A percentile compares a stretch with the other conserved stretches of the same genome.
Conservation (phyloP, 108 stramenopile genomes). For the Aureococcus anophagefferens region DNA sequence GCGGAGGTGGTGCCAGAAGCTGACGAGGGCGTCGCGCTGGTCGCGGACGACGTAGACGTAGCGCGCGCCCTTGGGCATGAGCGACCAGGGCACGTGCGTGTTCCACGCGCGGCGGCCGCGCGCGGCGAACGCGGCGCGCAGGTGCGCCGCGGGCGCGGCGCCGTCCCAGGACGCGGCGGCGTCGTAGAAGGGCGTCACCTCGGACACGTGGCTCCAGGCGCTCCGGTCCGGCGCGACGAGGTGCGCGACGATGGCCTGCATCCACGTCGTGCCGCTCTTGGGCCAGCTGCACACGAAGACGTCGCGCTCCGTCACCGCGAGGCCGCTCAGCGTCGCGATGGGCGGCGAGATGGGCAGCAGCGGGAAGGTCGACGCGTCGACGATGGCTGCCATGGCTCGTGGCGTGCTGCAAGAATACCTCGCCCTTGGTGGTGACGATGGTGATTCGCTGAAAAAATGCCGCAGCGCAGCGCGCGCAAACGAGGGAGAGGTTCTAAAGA, state of each 20-base stretch:
- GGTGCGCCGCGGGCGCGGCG: not conserved
- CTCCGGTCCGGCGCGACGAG: conserved; percentile 33
- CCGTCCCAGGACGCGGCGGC: conserved; percentile 50
- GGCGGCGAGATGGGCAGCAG: not conserved
- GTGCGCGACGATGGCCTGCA: conserved; percentile 49
- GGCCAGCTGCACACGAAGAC: conserved; percentile 57
- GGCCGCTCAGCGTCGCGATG: not conserved
- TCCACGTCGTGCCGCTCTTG: conserved; percentile 67
- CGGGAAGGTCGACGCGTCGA: not conserved
- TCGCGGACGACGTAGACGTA: conserved; percentile 54
- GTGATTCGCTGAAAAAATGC: too few relatives aligned
- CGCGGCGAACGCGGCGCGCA: conserved; percentile 22
- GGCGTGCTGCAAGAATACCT: too few relatives aligned
- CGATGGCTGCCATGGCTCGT: too few relatives aligned
- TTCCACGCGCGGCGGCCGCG: conserved; percentile 50
- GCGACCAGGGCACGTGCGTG: conserved; percentile 54
- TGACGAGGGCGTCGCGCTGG: conserved; percentile 42
- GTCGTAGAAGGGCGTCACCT: conserved; percentile 61
- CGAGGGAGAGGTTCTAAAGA: too few relatives aligned
- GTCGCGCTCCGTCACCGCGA: conserved; percentile 12
- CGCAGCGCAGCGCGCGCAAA: too few relatives aligned
- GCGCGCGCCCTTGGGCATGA: conserved; percentile 36
- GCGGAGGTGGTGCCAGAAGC: conserved; percentile 61
- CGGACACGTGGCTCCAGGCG: conserved; percentile 38
- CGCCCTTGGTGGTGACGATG: too few relatives aligned